Base-by-base conservation (phyloP, 768 basidiomycete species). In the Fomitopsis pulvina region DNA sequence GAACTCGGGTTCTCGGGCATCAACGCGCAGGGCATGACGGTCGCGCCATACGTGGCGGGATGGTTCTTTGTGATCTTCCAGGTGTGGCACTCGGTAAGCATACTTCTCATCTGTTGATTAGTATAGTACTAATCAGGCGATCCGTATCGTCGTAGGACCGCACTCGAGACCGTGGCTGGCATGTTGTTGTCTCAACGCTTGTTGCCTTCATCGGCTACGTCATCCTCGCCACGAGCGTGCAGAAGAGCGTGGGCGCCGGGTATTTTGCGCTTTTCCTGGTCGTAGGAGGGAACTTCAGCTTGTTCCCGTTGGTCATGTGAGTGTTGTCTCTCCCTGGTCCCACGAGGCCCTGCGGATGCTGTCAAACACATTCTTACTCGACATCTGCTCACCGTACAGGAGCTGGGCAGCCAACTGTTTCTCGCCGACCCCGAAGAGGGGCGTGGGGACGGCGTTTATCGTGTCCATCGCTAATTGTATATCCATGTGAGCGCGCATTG, bases 231-330 rank as follows among this genome's bases (percentile, higher is more conserved):
- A 76, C 74, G 0, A 68, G 69, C 3, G 74, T 72, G 9, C 67
- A 76, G 55, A 76, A 72, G 56, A 78, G 71, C 54, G 69, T 73
- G 10, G 77, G 76, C 26, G 78, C 76, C 4, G 70, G 75, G 2
- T 81, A 81, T 57, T 79, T 81, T 55, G 77, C 78, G 3, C 62
- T 79, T 26, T 81, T 80, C 65, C 64, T 81, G 24, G 76, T 80
- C 40, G 71, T 78, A 28, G 77, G 75, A 6, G 78, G 77, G 22
- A 74, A 74, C 49, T 79, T 72, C 54, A 76, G 74, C 51, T 56
- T 80, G 48, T 80, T 80, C 63, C 79, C 79, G 7, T 67, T 80
- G 4, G 79, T 78, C 37, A 80, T 80, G 79, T 76, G 52, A 54
- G 74, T 63, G n/a, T 24, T 2, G 21, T 16, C 42, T 2, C 16